Percentiles rank a stretch among this genome's conserved stretches.
Evolutionary conservation across 805 yeast genomes (phyloP).

Genomic region (Yamadazyma laniorum): DNA sequence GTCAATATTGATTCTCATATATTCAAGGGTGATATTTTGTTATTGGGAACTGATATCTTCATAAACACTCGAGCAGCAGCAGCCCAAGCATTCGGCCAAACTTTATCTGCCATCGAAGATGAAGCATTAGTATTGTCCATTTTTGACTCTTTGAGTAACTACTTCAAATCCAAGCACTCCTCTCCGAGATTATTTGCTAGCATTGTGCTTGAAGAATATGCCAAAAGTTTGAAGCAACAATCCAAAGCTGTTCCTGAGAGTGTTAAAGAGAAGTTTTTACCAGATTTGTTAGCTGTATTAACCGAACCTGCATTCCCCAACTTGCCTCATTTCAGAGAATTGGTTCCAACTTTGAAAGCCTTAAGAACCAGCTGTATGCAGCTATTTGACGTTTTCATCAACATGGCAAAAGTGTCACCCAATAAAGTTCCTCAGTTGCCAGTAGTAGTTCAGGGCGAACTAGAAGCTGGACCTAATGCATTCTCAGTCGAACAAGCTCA

Average conservation of each 20-base stretch:
- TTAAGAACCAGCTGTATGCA: conserved; percentile 87
- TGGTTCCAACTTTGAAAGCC: conserved; percentile 81
- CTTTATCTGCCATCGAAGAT: conserved; percentile 49
- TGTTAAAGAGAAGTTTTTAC: conserved; percentile 22
- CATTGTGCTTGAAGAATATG: conserved; percentile 68
- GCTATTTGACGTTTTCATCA: conserved; percentile 72
- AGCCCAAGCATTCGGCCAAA: conserved; percentile 71
- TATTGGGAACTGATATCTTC: conserved; percentile 74
- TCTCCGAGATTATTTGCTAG: conserved; percentile 77
- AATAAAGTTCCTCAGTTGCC: conserved; percentile 79
- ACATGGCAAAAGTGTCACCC: conserved; percentile 69
- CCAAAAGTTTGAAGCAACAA: conserved; percentile 29
- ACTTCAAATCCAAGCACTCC: conserved; percentile 62
- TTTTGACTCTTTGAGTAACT: conserved; percentile 36
- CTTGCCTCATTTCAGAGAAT: conserved; percentile 69
- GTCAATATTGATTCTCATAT: conserved; percentile 93
- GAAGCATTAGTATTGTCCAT: conserved; percentile 38
- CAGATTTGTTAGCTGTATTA: conserved; percentile 35
- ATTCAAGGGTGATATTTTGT: conserved; percentile 83
- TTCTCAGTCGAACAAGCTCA: conserved; percentile 80
- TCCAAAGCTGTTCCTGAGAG: conserved; percentile 15
- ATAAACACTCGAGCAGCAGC: conserved; percentile 74
- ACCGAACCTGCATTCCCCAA: conserved; percentile 33
- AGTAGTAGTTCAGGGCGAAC: conserved; percentile 88
- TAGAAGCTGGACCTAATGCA: conserved; percentile 91